Evolutionary conservation across 2,329 filamentous ascomycete genomes (phyloP).

Genomic region (Calonectria hongkongensis): DNA sequence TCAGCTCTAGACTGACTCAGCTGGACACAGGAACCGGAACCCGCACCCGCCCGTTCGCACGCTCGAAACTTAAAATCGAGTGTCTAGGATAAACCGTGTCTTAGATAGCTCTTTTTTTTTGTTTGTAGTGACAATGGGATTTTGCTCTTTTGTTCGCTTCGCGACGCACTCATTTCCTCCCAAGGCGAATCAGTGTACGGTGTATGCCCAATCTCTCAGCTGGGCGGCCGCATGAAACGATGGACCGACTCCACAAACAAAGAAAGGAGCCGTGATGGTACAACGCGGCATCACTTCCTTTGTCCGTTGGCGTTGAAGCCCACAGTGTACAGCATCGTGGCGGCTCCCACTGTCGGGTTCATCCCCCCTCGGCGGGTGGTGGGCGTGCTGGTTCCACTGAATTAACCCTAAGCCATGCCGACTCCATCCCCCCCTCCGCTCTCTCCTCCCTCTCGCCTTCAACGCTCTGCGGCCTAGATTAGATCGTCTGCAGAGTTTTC

Average conservation of each 20-base stretch:
- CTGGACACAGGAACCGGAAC: background rate
- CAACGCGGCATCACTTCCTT: slow-evolving; percentile 2
- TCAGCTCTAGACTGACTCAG: slow-evolving; percentile 8
- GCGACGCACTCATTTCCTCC: background rate
- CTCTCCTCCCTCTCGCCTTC: slow-evolving; percentile 27
- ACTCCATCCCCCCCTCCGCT: background rate
- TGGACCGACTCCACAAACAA: slow-evolving; percentile 25
- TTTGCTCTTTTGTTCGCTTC: too few relatives aligned
- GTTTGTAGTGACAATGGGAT: background rate
- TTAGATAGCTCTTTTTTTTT: background rate
- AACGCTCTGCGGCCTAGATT: slow-evolving; percentile 5
- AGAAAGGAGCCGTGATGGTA: background rate
- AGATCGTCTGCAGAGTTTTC: slow-evolving; percentile 49
- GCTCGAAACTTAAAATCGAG: background rate
- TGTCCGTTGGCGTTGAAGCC: slow-evolving; percentile 11
- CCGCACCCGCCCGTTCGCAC: background rate
- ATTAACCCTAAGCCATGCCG: slow-evolving; percentile 17
- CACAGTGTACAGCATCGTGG: slow-evolving; percentile 17
- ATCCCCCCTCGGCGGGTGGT: background rate
- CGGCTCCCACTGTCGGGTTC: slow-evolving; percentile 8
- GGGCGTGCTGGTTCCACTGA: background rate
- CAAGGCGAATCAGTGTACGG: slow-evolving; percentile 7
- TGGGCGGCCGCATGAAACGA: slow-evolving; percentile 29
- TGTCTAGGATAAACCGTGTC: background rate
- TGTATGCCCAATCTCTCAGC: background rate